Evolutionary conservation across 2,329 filamentous ascomycete species (phyloP).

Genomic region (Fusarium buxicola): DNA sequence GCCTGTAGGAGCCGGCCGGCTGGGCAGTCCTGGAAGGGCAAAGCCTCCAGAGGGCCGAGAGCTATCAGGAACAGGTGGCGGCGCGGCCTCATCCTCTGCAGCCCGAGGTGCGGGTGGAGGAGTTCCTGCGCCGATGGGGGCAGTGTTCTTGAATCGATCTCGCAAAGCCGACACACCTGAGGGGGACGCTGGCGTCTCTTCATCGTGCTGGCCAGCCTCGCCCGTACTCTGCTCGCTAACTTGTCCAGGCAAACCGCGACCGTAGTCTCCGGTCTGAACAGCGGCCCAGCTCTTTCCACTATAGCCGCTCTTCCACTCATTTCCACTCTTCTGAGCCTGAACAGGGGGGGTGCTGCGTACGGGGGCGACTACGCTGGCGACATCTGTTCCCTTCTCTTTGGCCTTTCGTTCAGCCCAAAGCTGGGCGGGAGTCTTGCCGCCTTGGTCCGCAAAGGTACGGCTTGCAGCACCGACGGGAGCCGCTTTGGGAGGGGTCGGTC

Average conservation of each 20-base stretch:
- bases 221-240: slow-evolving; percentile 73
- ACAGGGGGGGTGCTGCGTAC: slow-evolving; percentile 62
- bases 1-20: slow-evolving; percentile 64
- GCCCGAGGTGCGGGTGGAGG: slow-evolving; percentile 52
- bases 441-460: slow-evolving; percentile 92
- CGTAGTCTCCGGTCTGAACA: slow-evolving; percentile 76
- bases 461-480: slow-evolving; percentile 81
- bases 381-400: slow-evolving; percentile 70
- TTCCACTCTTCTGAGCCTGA: slow-evolving; percentile 76
- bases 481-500: slow-evolving; percentile 64
- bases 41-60: slow-evolving; percentile 81
- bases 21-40: slow-evolving; percentile 81
- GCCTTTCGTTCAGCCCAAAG: slow-evolving; percentile 98
- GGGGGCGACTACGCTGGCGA: slow-evolving; percentile 55
- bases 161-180: slow-evolving; percentile 78
- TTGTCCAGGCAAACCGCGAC: slow-evolving; percentile 67
- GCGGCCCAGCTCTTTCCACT: slow-evolving; percentile 89
- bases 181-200: slow-evolving; percentile 65
- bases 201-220: slow-evolving; percentile 56
- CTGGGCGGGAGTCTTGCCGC: slow-evolving; percentile 96
- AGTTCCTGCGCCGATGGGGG: slow-evolving; percentile 70
- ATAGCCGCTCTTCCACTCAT: slow-evolving; percentile 91
- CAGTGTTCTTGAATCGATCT: slow-evolving; percentile 84
- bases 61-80: slow-evolving; percentile 62
- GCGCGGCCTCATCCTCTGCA: slow-evolving; percentile 61